phyloP scores from a whole-genome alignment of 176 grass and related monocot genomes.

The Triticum dicoccoides region DNA sequence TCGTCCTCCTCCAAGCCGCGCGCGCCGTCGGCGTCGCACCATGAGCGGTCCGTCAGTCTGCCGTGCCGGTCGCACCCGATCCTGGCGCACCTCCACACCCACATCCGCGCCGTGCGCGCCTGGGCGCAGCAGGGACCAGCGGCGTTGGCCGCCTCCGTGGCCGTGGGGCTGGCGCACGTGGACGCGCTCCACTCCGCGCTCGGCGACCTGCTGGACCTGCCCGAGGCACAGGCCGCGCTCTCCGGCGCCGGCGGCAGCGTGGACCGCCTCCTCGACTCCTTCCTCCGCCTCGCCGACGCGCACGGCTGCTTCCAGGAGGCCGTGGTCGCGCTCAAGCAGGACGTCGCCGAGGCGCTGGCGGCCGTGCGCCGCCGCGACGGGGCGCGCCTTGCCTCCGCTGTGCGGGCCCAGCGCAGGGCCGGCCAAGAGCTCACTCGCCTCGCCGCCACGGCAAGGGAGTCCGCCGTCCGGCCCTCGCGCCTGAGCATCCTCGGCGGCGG shows the following conservation, averaged over 20 bases:
- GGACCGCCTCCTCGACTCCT: conserved; percentile 62
- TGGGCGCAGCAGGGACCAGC: conserved; percentile 28
- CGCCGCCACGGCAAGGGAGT: background rate
- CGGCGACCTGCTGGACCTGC: conserved; percentile 45
- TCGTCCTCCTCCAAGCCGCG: background rate
- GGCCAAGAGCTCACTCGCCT: conserved; percentile 57
- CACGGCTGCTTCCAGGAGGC: conserved; percentile 56
- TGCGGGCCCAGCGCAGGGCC: conserved; percentile 26
- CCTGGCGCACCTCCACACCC: conserved; percentile 51
- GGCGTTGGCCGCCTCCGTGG: too few species aligned
- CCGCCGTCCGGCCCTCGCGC: background rate
- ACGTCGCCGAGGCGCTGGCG: conserved; percentile 38
- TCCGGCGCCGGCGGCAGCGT: background rate
- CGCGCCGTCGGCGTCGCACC: too few species aligned
- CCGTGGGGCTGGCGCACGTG: too few species aligned
- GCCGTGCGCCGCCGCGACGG: conserved; percentile 47
- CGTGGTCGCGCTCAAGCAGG: conserved; percentile 40
- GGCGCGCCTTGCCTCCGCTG: conserved; percentile 25
- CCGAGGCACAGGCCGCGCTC: conserved; percentile 45
- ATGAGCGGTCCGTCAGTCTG: conserved; percentile 26
- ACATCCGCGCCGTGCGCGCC: conserved; percentile 47
- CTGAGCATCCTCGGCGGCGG: background rate
- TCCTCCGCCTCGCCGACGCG: conserved; percentile 68
- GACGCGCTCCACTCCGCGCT: conserved; percentile 50
- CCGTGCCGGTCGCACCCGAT: conserved; percentile 70